Evolutionary conservation across 345 rosid species (phyloP), one percentile per base, ranked within the genome.

Genomic region (Citrus glauca): DNA sequence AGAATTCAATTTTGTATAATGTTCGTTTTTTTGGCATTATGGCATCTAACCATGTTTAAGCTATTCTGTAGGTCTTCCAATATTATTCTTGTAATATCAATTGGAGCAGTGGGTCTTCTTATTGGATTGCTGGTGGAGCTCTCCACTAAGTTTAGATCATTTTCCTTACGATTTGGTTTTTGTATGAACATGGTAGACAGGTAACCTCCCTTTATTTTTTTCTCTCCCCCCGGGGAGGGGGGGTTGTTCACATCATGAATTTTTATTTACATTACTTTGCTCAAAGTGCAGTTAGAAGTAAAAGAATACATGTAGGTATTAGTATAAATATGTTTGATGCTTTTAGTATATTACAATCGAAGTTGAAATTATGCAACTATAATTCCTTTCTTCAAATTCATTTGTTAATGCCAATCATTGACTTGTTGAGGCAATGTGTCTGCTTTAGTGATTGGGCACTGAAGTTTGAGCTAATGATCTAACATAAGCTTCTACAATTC

Each of bases 11-110:
- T 42, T 66, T 22, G 70, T 82, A 42, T 42, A 37, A 72, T 70
- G 68, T 78, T 37, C 60, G 48, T 33, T 42, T 42, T n/a, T 10
- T 42, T 10, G 4, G 17, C 50, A 11, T 45, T 13, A 45, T 45
- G 50, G 61, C 61, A 35, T 71, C 55, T 80, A 69, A 80, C 24
- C 10, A 28, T 24, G 45, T 59, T 66, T 40, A 73, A 45, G 9
- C 50, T 45, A 48, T 14, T 69, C 27, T 78, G 77, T 93, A 96
- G 99, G 88, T 85, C 98, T 38, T 86, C 91, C 2, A 96, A 92
- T 82, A 85, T 96, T 71, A 83, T 92, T 76, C 93, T 96, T 79
- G 98, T 96, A 70, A 72, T 92, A 83, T 90, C 92, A 79, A 96
- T 96, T 53, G 97, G 99, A 22, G 84, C 85, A 38, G 71, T 84